Percentiles rank a stretch among this genome's conserved stretches.
These are phyloP conservation scores for Epicoccum sorghinum DNA, from an alignment of 2,329 filamentous ascomycete genomes.

Conservation along the genomic window DNA sequence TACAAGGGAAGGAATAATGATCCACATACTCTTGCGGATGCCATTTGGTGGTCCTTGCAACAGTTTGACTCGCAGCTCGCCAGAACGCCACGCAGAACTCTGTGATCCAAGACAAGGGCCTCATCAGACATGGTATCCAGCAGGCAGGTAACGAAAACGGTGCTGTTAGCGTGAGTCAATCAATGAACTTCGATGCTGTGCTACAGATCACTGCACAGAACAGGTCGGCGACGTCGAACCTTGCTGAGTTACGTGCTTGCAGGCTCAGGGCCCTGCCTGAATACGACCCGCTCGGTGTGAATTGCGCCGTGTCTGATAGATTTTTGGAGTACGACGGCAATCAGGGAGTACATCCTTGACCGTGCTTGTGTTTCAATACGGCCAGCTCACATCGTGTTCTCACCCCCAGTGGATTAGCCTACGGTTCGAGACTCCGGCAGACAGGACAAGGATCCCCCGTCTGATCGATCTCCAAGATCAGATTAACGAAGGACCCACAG, in stretches of 20 bases:
- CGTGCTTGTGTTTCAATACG: conserved; percentile 6
- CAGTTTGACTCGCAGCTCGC: conserved; percentile 5
- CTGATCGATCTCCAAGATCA: conserved; percentile 37
- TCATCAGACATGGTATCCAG: conserved; percentile 17
- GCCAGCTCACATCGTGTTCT: conserved; percentile 1
- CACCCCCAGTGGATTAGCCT: conserved; percentile 5
- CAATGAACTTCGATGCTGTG: conserved; percentile 23
- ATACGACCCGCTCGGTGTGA: conserved; percentile 22
- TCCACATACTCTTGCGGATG: conserved; percentile 21
- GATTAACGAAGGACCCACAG: conserved; percentile 45
- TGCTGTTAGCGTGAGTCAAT: conserved; percentile 17
- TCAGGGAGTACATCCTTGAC: conserved; percentile 23
- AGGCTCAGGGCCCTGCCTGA: conserved; percentile 18
- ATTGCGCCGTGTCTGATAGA: conserved; percentile 15
- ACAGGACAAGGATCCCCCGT: conserved; percentile 31
- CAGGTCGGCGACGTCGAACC: conserved; percentile 37
- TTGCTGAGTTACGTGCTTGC: conserved; percentile 25
- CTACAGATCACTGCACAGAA: conserved; percentile 24
- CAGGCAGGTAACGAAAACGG: conserved; percentile 37
- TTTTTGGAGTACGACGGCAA: conserved; percentile 25
- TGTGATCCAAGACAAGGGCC: conserved; percentile 2
- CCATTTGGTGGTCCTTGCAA: conserved; percentile 27
- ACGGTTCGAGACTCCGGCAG: conserved; percentile 4
- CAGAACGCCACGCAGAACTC: conserved; percentile 11
- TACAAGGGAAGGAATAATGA: conserved; percentile 17